Percentiles rank a stretch among this genome's conserved stretches.
Conservation (phyloP, 139 green algal genomes). For the Coccomyxa sp. region DNA sequence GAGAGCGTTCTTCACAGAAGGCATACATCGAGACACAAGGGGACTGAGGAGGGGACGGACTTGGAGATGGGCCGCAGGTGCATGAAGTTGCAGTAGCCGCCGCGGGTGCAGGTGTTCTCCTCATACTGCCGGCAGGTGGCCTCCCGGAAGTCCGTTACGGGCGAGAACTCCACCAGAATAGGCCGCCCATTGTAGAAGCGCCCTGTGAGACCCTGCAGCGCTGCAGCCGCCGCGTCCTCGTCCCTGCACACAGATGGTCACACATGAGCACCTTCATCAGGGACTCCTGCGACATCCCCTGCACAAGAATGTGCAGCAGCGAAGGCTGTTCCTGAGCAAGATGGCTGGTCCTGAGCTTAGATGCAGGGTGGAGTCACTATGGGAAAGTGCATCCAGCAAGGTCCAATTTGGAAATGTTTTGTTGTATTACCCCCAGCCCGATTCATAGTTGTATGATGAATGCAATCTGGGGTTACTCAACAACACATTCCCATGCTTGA, state of each 20-base stretch:
- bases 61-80: slow-evolving; percentile 92
- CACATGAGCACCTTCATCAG: too few relatives aligned
- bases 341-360: too few relatives aligned
- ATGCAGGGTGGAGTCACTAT: too few relatives aligned
- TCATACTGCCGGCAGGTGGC: slow-evolving; percentile 96
- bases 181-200: slow-evolving; percentile 87
- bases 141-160: slow-evolving; percentile 98
- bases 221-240: slow-evolving; percentile 73
- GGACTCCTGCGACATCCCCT: too few relatives aligned
- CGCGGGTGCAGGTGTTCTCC: slow-evolving; percentile 93
- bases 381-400: background rate
- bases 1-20: too few relatives aligned
- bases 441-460: too few relatives aligned
- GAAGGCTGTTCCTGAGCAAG: too few relatives aligned
- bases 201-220: slow-evolving; percentile 55
- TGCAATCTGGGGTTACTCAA: too few relatives aligned
- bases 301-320: too few relatives aligned
- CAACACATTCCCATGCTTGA: too few relatives aligned
- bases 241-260: slow-evolving; percentile 39
- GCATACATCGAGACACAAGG: too few relatives aligned
- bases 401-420: background rate
- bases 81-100: slow-evolving; percentile 99
- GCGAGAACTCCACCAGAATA: slow-evolving; percentile 92
- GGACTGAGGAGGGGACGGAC: slow-evolving; percentile 14
- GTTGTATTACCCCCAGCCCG: too few relatives aligned